Percentiles rank a stretch among this genome's conserved stretches.
Conservation (phyloP, 2,329 filamentous ascomycete genomes). For the Paramyrothecium sp. region DNA sequence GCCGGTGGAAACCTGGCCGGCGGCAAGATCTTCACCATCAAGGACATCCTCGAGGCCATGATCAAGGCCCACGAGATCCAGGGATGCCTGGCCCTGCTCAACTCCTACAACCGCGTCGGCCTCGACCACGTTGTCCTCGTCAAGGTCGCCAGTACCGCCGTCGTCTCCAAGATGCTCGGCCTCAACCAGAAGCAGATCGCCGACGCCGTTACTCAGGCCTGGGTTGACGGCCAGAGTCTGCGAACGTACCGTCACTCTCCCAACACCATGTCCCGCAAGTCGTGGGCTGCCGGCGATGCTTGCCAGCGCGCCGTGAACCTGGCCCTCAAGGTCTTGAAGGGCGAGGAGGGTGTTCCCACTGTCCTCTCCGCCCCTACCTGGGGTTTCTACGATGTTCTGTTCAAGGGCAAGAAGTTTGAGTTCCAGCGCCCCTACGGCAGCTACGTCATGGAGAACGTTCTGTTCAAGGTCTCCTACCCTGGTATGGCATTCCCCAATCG, state of each 20-base stretch:
- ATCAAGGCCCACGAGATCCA: slow-evolving; percentile 99
- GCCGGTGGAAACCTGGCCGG: slow-evolving; percentile 76
- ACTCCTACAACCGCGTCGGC: slow-evolving; percentile 98
- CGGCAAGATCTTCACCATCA: slow-evolving; percentile 84
- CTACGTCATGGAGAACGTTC: slow-evolving; percentile 99
- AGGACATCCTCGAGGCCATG: slow-evolving; percentile 93
- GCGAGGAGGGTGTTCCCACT: slow-evolving; percentile 87
- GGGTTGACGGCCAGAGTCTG: slow-evolving; percentile 94
- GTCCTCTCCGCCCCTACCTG: slow-evolving; percentile 90
- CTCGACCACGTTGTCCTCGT: slow-evolving; percentile 97
- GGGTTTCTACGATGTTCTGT: slow-evolving; percentile 99
- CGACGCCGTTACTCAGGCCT: slow-evolving; percentile 94
- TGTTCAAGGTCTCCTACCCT: slow-evolving; percentile 99
- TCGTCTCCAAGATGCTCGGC: slow-evolving; percentile 93
- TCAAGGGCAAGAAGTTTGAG: slow-evolving; percentile 92
- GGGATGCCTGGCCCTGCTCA: slow-evolving; percentile 92
- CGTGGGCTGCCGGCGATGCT: slow-evolving; percentile 96
- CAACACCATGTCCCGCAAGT: slow-evolving; percentile 99
- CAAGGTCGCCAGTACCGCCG: slow-evolving; percentile 93
- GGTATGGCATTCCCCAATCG: slow-evolving; percentile 44
- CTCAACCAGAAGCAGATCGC: slow-evolving; percentile 87
- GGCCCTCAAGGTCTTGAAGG: slow-evolving; percentile 85
- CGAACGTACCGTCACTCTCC: slow-evolving; percentile 96
- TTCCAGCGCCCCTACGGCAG: slow-evolving; percentile 96
- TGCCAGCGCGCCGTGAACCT: slow-evolving; percentile 95